phyloP scores from a whole-genome alignment of 208 protist genomes.

The Endotrypanum monterogeii region DNA sequence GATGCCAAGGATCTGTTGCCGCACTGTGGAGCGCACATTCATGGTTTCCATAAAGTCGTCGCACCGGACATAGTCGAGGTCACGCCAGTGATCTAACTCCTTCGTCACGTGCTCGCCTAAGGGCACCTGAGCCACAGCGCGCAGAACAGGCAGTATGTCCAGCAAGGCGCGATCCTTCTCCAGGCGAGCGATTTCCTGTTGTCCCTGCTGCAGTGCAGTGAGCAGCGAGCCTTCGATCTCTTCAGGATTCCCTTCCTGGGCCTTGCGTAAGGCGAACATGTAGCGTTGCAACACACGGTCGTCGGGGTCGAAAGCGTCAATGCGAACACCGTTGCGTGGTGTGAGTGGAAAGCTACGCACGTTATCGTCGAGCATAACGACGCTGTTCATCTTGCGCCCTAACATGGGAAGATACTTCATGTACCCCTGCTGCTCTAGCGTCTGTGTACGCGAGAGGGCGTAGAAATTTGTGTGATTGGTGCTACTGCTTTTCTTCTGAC shows the following conservation, averaged over 20 bases:
- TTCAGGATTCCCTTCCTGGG: constrained; percentile 29
- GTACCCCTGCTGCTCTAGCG: constrained; percentile 65
- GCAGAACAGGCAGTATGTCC: constrained; percentile 76
- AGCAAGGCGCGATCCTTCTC: constrained; percentile 57
- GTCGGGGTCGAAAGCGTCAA: constrained; percentile 63
- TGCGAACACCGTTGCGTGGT: constrained; percentile 77
- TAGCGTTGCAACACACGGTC: constrained; percentile 50
- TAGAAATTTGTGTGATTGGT: constrained; percentile 83
- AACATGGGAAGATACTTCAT: constrained; percentile 92
- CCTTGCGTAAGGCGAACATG: constrained; percentile 31
- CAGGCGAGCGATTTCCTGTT: constrained; percentile 45
- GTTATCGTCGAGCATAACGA: constrained; percentile 89
- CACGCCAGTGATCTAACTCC: constrained; percentile 85
- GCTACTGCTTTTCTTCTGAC: constrained; percentile 25
- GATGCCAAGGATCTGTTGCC: constrained; percentile 51
- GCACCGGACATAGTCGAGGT: constrained; percentile 67
- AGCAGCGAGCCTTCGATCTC: constrained; percentile 27
- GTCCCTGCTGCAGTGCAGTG: constrained; percentile 34
- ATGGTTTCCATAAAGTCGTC: constrained; percentile 84
- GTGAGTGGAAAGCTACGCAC: constrained; percentile 87
- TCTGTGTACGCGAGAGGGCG: constrained; percentile 81
- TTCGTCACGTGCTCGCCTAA: constrained; percentile 43
- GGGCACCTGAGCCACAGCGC: constrained; percentile 42
- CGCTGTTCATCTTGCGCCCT: constrained; percentile 57
- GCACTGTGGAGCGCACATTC: constrained; percentile 57